Conservation (phyloP, 352 stramenopile species). For the Globisporangium nunn region DNA sequence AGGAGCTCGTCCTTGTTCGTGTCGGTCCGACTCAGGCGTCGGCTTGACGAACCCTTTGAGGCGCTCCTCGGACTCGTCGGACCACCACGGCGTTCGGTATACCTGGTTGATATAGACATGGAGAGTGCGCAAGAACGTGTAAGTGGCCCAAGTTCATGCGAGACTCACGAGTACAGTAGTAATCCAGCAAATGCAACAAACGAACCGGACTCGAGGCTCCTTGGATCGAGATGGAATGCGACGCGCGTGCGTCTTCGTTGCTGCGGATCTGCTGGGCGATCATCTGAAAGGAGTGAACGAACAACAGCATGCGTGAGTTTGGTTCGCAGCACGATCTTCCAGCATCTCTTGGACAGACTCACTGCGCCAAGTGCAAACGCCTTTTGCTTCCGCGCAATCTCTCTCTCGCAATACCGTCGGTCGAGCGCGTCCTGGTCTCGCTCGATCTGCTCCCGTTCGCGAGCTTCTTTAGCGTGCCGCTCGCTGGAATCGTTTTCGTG, state of each 20-base stretch:
- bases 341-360: neutral
- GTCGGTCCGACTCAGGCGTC: neutral
- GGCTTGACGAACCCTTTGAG: slow-evolving; percentile 10
- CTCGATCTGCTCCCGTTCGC: slow-evolving; percentile 2
- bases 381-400: slow-evolving; percentile 15
- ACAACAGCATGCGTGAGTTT: neutral
- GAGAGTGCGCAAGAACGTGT: too few relatives aligned
- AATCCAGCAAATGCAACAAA: neutral
- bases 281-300: slow-evolving; percentile 2
- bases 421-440: slow-evolving; percentile 20
- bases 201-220: slow-evolving; percentile 19
- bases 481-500: slow-evolving; percentile 7
- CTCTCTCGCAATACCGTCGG: slow-evolving; percentile 12
- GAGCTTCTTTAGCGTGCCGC: neutral
- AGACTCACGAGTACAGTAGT: too few relatives aligned
- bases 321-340: too few relatives aligned
- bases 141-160: too few relatives aligned
- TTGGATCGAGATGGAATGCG: slow-evolving; percentile 16
- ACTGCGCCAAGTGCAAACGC: slow-evolving; percentile 14
- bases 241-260: slow-evolving; percentile 15
- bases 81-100: slow-evolving; percentile 36
- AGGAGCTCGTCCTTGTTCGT: neutral
- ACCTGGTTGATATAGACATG: slow-evolving; percentile 9
- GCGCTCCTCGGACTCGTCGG: slow-evolving; percentile 25
- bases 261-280: slow-evolving; percentile 24